Base-by-base conservation (phyloP, 2,329 filamentous ascomycete species). In the Cyclaneusma minus region DNA sequence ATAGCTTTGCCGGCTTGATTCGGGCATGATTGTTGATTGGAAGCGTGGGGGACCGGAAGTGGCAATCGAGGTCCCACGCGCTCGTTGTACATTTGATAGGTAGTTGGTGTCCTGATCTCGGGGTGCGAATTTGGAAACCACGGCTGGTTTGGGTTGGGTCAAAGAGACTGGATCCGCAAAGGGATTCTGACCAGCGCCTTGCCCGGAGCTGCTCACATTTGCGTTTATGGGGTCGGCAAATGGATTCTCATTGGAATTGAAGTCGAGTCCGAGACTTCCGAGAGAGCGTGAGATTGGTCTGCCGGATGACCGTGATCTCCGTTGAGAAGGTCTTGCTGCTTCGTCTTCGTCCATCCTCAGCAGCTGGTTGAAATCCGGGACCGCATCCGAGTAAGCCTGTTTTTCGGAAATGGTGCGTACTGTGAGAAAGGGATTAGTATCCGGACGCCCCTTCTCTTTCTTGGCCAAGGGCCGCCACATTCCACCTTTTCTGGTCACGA, bases 71-170 rank as follows among this genome's bases (percentile, higher is more conserved):
- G 53, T 53, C 5, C 58, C 57, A n/a, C 64, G 56, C 0, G 62
- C 63, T 16, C 56, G 58, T 3, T 56, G 56, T 5, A 60, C 50
- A 23, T 59, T 51, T n/a, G 54, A 33, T 66, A 65, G 1, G 49
- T 58, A 7, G 50, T 40, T 6, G 37, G 38, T 7, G 50, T 48
- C 7, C 47, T 47, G 21, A 49, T 49, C 7, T 38, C 25, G 16
- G 43, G 42, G 5, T 41, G 32, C 25, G 29, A 9, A 16, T 35
- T 37, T 25, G 44, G 35, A 20, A 34, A 32, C 25, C 13, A 42
- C 30, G 6, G 43, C 31, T 8, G 40, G 37, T 29, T 37, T 28
- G 7, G 43, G 43, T 19, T 32, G 34, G 8, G 37, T 20, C 8
- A 20, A 8, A 11, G 8, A 24, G 9, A 41, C 32, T 11, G 42